A percentile compares a stretch with the other conserved stretches of the same genome.
Evolutionary conservation across 1,284 basidiomycete genomes (phyloP).

Genomic region (Boletus semigastroideus): DNA sequence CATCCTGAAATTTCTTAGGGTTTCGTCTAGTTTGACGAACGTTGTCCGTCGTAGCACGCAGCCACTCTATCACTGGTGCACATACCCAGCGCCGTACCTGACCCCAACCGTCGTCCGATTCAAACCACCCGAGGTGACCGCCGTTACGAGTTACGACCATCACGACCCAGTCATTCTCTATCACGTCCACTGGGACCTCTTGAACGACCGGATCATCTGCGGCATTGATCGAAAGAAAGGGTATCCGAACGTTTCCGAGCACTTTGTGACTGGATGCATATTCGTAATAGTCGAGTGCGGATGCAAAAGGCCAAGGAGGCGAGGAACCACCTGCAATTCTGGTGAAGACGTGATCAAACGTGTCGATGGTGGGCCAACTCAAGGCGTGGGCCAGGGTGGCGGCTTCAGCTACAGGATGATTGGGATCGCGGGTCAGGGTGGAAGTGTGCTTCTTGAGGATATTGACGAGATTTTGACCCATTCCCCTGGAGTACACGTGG

Average conservation of each 20-base stretch:
- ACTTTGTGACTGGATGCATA: constrained; percentile 62
- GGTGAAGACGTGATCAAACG: constrained; percentile 71
- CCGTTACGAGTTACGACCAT: constrained; percentile 78
- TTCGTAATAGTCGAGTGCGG: constrained; percentile 80
- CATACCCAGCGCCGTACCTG: constrained; percentile 66
- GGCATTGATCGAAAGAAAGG: constrained; percentile 83
- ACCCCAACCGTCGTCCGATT: constrained; percentile 46
- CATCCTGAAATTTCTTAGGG: constrained; percentile 40
- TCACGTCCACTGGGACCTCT: constrained; percentile 58
- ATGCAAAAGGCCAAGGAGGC: constrained; percentile 78
- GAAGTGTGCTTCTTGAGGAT: constrained; percentile 65
- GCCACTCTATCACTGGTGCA: constrained; percentile 75
- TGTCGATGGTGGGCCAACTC: constrained; percentile 53
- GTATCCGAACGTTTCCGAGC: constrained; percentile 59
- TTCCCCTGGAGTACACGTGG: constrained; percentile 78
- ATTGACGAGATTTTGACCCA: constrained; percentile 77
- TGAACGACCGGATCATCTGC: constrained; percentile 89
- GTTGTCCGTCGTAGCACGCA: constrained; percentile 55
- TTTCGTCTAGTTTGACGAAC: constrained; percentile 38
- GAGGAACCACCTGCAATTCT: constrained; percentile 75
- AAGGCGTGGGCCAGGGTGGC: constrained; percentile 45
- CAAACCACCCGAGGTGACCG: constrained; percentile 96
- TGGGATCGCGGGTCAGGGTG: constrained; percentile 49
- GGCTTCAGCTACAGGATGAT: constrained; percentile 50
- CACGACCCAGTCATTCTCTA: constrained; percentile 64